Evolutionary conservation across 2,329 filamentous ascomycete species (phyloP).

Genomic region (Cryphonectria nitschkei): DNA sequence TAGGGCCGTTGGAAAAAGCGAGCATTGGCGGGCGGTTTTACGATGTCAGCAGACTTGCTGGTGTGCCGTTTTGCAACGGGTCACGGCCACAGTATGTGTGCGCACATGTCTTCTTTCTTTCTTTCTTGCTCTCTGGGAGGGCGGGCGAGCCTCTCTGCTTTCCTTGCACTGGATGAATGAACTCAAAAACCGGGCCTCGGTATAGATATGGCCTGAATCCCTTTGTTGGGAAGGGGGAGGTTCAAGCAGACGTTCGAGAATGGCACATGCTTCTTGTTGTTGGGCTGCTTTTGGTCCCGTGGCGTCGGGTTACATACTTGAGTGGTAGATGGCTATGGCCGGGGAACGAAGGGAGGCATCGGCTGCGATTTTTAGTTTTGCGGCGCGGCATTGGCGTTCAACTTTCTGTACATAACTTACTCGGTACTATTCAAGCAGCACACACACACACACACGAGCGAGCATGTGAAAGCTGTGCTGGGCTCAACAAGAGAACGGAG

Average conservation of each 20-base stretch:
- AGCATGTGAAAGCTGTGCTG: neutral
- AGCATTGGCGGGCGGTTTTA: constrained; percentile 2
- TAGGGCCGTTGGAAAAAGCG: constrained; percentile 13
- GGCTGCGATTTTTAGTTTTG: neutral
- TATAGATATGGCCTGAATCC: neutral
- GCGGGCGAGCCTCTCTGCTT: no score
- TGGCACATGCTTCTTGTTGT: neutral
- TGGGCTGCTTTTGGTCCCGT: neutral
- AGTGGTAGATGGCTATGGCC: no score
- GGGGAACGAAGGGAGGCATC: no score
- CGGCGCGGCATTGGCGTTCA: neutral
- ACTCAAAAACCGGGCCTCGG: neutral
- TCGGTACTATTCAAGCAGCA: neutral
- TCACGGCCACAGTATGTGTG: neutral
- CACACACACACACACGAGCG: neutral
- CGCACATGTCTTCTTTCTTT: neutral
- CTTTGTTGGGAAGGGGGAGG: neutral
- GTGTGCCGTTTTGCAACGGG: neutral
- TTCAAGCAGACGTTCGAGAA: neutral
- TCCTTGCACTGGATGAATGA: neutral
- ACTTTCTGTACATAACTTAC: neutral
- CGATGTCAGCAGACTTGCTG: neutral
- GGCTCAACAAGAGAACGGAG: neutral
- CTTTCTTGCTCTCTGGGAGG: no score
- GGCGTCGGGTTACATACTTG: neutral